Conservation (phyloP, 371 early-diverging fungal genomes). For the Paraphysoderma sedebokerense region DNA sequence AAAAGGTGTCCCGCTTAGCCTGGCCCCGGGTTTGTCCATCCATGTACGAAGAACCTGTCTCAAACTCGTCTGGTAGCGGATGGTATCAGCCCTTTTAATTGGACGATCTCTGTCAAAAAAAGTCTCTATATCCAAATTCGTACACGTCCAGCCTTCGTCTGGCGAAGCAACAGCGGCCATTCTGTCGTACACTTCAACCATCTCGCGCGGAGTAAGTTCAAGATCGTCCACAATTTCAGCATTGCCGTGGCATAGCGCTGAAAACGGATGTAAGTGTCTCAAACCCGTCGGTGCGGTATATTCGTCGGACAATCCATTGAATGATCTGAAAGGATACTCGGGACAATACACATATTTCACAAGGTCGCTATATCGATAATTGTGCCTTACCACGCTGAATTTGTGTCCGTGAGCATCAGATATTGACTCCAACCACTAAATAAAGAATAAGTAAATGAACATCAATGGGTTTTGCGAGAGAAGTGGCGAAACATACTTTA, state of each 20-base stretch:
- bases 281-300: background rate
- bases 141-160: conserved; percentile 1
- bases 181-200: conserved; percentile 9
- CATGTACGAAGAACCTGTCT: conserved; percentile 8
- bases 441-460: too few species aligned
- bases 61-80: conserved; percentile 9
- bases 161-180: conserved; percentile 4
- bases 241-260: conserved; percentile 6
- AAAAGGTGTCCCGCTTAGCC: background rate
- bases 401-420: conserved; percentile 5
- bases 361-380: conserved; percentile 13
- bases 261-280: conserved; percentile 8
- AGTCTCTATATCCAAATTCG: conserved; percentile 7
- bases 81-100: conserved; percentile 9
- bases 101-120: conserved; percentile 5
- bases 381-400: conserved; percentile 7
- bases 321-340: background rate
- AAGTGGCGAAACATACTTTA: too few species aligned
- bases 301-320: background rate
- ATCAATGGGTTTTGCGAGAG: too few species aligned
- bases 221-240: conserved; percentile 10
- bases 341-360: conserved; percentile 12
- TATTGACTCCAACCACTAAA: conserved; percentile 8
- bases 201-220: conserved; percentile 9
- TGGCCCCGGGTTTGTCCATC: background rate